Base-by-base conservation (phyloP, 768 basidiomycete genomes). In the Russula earlei region DNA sequence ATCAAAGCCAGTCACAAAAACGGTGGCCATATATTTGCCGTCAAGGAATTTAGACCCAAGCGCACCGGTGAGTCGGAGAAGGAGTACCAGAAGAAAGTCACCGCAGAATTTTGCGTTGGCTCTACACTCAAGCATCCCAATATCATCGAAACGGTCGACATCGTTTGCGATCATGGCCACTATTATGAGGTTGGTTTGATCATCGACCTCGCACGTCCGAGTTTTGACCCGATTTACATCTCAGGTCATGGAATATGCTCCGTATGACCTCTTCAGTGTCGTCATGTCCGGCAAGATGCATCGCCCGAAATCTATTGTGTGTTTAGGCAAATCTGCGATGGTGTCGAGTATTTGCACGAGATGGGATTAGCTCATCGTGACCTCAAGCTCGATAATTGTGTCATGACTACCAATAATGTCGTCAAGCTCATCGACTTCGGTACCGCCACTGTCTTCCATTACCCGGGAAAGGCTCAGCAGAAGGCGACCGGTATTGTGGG, bases 201-300 rank as follows among this genome's bases (percentile, higher is more conserved):
- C 14, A 20, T 11, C 3, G 10, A 31, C 29, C 1, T 31, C 52
- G 40, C 44, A 19, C 50, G 29, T 34, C 40, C 36, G 29, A 61
- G 12, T 52, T 20, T 48, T 41, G 8, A 27, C 41, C 5, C 3
- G 14, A 27, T 40, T 3, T 25, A 24, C 17, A 27, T 24, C 17
- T 33, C 67, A 97, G 94, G 87, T 97, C 74, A 99, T 99, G 96
- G 95, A 98, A 71, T 98, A 96, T 66, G 96, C 96, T 3, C 96
- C 96, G 17, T 96, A 84, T 67, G 96, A 99, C 72, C 84, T 99
- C 54, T 99, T 99, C 74, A 91, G 88, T 57, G 94, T 97, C 67
- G 96, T 99, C 77, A 99, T 99, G 96, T 93, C 94, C 15, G 90
- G 91, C 61, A 96, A 92, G 74, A 99, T 99, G 96, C 82, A 85